Conservation (phyloP, 2,329 filamentous ascomycete genomes). For the Colletotrichum horii region DNA sequence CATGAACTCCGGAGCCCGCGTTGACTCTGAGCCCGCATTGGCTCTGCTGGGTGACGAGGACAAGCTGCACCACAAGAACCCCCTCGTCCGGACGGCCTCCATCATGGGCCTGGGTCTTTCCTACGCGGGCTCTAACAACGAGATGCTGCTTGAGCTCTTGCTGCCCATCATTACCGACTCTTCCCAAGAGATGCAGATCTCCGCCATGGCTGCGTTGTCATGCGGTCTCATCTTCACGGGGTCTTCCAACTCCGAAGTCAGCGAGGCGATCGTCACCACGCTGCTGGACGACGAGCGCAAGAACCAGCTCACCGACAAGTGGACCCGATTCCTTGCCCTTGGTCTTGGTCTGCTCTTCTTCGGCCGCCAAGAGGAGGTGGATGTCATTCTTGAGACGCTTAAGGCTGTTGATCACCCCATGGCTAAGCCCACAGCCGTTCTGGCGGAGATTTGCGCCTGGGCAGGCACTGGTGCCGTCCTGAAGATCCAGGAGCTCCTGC, state of each 20-base stretch:
- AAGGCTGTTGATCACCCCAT: slow-evolving; percentile 98
- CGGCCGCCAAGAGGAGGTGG: slow-evolving; percentile 97
- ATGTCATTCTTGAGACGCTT: slow-evolving; percentile 93
- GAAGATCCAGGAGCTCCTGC: slow-evolving; percentile 95
- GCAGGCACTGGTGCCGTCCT: slow-evolving; percentile 95
- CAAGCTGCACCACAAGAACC: slow-evolving; percentile 79
- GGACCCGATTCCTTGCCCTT: slow-evolving; percentile 95
- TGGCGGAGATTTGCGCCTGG: slow-evolving; percentile 97
- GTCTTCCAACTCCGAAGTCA: slow-evolving; percentile 88
- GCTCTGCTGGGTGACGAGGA: slow-evolving; percentile 83
- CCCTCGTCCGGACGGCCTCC: slow-evolving; percentile 78
- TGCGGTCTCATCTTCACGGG: slow-evolving; percentile 92
- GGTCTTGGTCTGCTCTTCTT: slow-evolving; percentile 95
- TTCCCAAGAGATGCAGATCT: slow-evolving; percentile 89
- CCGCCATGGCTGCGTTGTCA: slow-evolving; percentile 92
- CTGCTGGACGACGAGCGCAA: slow-evolving; percentile 92
- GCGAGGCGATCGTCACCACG: slow-evolving; percentile 89
- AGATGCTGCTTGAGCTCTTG: slow-evolving; percentile 83
- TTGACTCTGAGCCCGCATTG: slow-evolving; percentile 89
- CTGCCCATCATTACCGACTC: slow-evolving; percentile 88
- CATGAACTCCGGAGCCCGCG: slow-evolving; percentile 88
- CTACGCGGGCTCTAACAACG: slow-evolving; percentile 93
- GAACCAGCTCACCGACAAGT: slow-evolving; percentile 94
- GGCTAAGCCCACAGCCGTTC: slow-evolving; percentile 91
- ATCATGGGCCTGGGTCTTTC: slow-evolving; percentile 97